Conservation (phyloP, 306 rosid genomes). For the Malus sieversii region DNA sequence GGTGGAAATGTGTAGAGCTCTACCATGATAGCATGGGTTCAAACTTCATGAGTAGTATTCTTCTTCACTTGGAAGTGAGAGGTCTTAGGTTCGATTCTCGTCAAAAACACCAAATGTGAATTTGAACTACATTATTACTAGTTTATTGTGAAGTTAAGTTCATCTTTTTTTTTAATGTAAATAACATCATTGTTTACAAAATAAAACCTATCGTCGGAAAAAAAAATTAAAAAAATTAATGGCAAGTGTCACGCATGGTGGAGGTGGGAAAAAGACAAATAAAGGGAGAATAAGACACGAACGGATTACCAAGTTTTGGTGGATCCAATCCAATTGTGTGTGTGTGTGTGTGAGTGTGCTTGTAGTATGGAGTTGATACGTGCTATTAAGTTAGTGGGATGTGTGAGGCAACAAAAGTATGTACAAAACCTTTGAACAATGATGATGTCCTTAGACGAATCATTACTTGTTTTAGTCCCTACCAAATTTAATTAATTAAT, state of each 20-base stretch:
- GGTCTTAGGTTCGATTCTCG: fast-evolving
- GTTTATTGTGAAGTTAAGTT: fast-evolving
- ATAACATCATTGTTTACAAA: no score
- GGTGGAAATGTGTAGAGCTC: no score
- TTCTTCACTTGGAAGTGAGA: no score
- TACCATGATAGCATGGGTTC: no score
- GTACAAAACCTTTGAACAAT: background rate
- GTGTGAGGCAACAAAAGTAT: background rate
- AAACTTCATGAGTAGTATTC: no score
- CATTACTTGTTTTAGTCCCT: background rate
- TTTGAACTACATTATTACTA: no score
- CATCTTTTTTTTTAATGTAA: fast-evolving
- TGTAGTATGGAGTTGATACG: background rate
- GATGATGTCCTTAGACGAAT: background rate
- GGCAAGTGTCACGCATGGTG: background rate
- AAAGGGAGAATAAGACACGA: background rate
- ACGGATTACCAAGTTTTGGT: background rate
- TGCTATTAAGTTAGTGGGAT: background rate
- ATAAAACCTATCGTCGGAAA: no score
- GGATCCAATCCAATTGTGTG: background rate
- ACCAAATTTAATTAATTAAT: background rate
- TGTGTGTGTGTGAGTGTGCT: background rate
- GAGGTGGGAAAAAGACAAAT: background rate
- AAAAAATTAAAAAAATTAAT: background rate
- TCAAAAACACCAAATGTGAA: fast-evolving